Evolutionary conservation across 148 eudicot species (phyloP).

Genomic region (Rhododendron mucronatum): DNA sequence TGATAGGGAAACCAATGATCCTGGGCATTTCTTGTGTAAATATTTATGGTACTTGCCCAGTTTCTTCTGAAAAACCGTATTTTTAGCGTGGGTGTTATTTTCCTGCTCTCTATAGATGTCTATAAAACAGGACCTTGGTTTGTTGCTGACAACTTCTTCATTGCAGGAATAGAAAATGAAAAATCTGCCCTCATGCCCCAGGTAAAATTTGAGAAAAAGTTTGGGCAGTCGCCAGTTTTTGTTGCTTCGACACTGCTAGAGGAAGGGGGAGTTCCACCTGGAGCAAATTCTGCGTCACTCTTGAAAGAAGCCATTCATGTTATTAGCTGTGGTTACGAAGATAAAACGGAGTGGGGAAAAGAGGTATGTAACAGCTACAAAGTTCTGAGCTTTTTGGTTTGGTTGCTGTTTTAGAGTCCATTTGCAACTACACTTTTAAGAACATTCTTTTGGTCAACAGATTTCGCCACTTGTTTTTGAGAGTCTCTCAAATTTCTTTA

Average conservation of each 20-base stretch:
- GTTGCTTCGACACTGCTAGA: constrained; percentile 61
- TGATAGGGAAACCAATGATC: neutral
- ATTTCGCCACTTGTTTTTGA: neutral
- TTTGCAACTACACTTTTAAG: neutral
- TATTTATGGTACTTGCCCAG: neutral
- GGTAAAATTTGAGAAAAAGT: constrained; percentile 69
- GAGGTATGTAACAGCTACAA: constrained; percentile 36
- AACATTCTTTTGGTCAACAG: neutral
- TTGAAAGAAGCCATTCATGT: constrained; percentile 80
- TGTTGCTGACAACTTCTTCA: neutral
- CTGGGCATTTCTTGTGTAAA: neutral
- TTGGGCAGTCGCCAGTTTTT: constrained; percentile 68
- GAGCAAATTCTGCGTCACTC: constrained; percentile 50
- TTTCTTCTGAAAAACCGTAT: no score
- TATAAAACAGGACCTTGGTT: neutral
- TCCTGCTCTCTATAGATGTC: neutral
- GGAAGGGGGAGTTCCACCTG: constrained; percentile 54
- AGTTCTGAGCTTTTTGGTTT: neutral
- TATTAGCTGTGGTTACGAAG: constrained; percentile 75
- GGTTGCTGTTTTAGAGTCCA: neutral
- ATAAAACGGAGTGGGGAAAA: constrained; percentile 79
- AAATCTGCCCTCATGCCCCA: constrained; percentile 65
- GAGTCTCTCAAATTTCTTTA: neutral
- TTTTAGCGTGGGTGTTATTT: neutral
- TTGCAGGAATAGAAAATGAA: constrained; percentile 58